These are phyloP conservation scores for Setaria italica DNA, from an alignment of 202 grass and related monocot species.

Conservation along the genomic window DNA sequence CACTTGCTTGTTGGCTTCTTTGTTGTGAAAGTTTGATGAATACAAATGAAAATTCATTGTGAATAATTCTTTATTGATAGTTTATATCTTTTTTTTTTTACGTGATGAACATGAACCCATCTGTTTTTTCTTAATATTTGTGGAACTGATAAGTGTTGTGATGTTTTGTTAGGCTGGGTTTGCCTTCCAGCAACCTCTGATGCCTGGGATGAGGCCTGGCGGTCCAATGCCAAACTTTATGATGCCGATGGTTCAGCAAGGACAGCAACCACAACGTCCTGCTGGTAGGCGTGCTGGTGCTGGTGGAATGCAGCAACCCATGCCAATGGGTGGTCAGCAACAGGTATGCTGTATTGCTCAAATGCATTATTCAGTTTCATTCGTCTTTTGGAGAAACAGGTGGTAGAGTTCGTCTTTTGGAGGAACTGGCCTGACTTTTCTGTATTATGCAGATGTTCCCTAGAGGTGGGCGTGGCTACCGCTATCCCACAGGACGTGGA, in stretches of 20 bases:
- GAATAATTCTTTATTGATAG: not conserved
- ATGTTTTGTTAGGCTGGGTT: conserved; percentile 66
- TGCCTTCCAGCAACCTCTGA: conserved; percentile 83
- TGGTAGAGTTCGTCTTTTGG: too few relatives aligned
- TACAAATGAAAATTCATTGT: not conserved
- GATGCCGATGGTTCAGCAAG: conserved; percentile 81
- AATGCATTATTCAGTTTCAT: not conserved
- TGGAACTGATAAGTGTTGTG: conserved; percentile 11
- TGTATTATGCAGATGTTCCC: conserved; percentile 63
- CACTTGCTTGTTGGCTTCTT: not conserved
- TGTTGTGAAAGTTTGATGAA: not conserved
- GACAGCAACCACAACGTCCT: conserved; percentile 69
- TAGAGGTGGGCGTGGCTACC: conserved; percentile 65
- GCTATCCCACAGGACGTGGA: conserved; percentile 56
- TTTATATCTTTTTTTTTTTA: not conserved
- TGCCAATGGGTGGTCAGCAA: conserved; percentile 63
- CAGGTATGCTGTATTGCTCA: conserved; percentile 42
- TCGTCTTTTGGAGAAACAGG: not conserved
- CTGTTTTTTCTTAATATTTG: not conserved
- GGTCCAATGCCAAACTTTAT: conserved; percentile 68
- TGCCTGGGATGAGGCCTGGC: conserved; percentile 79
- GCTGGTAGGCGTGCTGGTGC: conserved; percentile 60
- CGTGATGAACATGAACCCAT: not conserved
- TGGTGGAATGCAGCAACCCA: conserved; percentile 63
- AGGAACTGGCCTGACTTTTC: not conserved